Evolutionary conservation across 2,329 filamentous ascomycete species (phyloP).

Genomic region (Pseudogymnoascus sp.): DNA sequence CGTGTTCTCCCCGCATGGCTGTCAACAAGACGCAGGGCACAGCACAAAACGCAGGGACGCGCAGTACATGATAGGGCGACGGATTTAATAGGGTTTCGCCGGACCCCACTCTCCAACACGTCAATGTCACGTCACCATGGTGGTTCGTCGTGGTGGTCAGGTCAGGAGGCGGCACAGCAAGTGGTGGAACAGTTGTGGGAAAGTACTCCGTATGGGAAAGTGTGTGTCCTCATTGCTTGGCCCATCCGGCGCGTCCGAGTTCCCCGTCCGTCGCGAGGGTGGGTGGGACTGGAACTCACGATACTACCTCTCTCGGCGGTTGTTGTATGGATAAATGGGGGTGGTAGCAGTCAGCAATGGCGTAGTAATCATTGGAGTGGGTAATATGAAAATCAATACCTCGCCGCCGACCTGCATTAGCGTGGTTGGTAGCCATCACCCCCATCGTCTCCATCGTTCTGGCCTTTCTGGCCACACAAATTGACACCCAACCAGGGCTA

Average conservation of each 20-base stretch:
- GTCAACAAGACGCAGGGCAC: conserved; percentile 9
- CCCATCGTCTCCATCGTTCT: too few relatives aligned
- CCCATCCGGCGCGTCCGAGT: neutral
- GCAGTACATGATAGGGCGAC: neutral
- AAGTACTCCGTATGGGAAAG: neutral
- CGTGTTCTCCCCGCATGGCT: conserved; percentile 12
- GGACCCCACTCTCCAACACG: conserved; percentile 15
- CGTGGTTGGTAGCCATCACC: neutral
- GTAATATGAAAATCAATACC: conserved; percentile 15
- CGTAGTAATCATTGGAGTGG: neutral
- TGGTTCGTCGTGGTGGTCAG: conserved; percentile 23
- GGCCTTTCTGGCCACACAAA: neutral
- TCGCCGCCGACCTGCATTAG: conserved; percentile 17
- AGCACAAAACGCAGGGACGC: conserved; percentile 17
- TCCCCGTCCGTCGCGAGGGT: neutral
- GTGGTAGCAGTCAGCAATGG: neutral
- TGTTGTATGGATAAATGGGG: neutral
- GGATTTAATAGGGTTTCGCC: neutral
- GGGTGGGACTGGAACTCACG: neutral
- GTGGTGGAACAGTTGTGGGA: neutral
- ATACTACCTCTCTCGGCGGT: neutral
- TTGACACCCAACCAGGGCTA: neutral
- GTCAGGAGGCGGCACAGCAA: conserved; percentile 12
- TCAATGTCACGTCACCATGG: too few relatives aligned
- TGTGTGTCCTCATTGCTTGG: conserved; percentile 32